Percentiles rank a stretch among this genome's conserved stretches.
Evolutionary conservation across 768 basidiomycete species (phyloP).

Genomic region (Leccinum ochraceum): DNA sequence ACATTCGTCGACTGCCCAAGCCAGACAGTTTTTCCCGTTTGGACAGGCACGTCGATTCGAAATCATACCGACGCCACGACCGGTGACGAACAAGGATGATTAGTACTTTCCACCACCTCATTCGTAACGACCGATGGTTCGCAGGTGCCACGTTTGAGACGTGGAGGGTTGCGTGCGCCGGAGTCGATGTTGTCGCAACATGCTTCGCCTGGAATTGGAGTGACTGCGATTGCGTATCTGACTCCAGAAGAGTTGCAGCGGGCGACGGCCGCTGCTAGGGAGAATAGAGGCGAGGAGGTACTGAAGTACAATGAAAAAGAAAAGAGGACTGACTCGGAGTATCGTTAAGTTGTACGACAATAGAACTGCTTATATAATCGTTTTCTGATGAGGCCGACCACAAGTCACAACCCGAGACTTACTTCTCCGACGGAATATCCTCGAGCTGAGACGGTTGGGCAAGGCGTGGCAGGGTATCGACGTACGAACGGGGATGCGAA

Average conservation of each 20-base stretch:
- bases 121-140: slow-evolving; percentile 36
- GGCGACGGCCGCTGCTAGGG: slow-evolving; percentile 6
- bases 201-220: slow-evolving; percentile 37
- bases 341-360: too few relatives aligned
- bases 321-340: slow-evolving; percentile 49
- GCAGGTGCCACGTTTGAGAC: slow-evolving; percentile 54
- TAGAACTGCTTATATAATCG: too few relatives aligned
- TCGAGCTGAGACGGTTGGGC: slow-evolving; percentile 78
- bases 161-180: slow-evolving; percentile 66
- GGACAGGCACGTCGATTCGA: slow-evolving; percentile 47
- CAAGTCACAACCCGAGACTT: too few relatives aligned
- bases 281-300: slow-evolving; percentile 12
- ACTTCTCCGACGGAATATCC: slow-evolving; percentile 35
- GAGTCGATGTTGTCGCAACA: slow-evolving; percentile 57
- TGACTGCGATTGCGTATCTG: slow-evolving; percentile 25
- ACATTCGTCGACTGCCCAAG: slow-evolving; percentile 24
- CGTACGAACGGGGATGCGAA: slow-evolving; percentile 73
- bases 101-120: slow-evolving; percentile 33
- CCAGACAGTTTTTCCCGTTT: slow-evolving; percentile 59
- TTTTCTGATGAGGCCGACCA: too few relatives aligned
- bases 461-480: slow-evolving; percentile 83
- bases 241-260: slow-evolving; percentile 26
- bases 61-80: slow-evolving; percentile 33
- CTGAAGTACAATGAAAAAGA: not conserved
- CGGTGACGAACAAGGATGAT: slow-evolving; percentile 32